These are phyloP conservation scores for Phytophthora syringae DNA, from an alignment of 352 stramenopile genomes.

Conservation along the genomic window DNA sequence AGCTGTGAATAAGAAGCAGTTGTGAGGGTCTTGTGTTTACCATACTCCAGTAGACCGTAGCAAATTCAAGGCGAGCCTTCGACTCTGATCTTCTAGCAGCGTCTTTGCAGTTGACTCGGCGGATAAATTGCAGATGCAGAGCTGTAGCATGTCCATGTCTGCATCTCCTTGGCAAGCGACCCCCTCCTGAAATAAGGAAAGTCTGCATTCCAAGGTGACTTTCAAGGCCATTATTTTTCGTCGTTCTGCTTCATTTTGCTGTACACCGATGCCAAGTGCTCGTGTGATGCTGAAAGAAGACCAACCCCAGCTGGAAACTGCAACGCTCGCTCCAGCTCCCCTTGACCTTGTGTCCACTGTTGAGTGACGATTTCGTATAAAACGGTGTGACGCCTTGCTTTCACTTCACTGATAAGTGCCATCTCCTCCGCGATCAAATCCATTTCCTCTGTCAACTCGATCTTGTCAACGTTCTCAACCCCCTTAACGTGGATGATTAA, in stretches of 20 bases:
- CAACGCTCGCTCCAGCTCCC: neutral
- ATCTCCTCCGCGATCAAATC: neutral
- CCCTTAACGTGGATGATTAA: neutral
- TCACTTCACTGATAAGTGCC: neutral
- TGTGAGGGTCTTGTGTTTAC: neutral
- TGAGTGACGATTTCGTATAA: neutral
- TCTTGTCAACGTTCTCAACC: neutral
- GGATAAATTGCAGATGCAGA: neutral
- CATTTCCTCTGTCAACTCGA: neutral
- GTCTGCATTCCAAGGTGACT: neutral
- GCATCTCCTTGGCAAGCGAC: neutral
- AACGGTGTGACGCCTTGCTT: neutral
- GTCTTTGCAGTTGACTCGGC: neutral
- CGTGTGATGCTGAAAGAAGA: neutral
- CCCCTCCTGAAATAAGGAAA: no score
- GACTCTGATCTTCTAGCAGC: neutral
- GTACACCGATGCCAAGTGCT: neutral
- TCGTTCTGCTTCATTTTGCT: neutral
- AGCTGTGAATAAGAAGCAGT: no score
- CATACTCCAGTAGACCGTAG: neutral
- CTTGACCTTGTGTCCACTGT: neutral
- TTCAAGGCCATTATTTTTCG: neutral
- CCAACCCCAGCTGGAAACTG: neutral
- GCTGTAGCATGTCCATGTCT: neutral
- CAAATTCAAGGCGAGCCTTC: neutral